Evolutionary conservation across 768 basidiomycete genomes (phyloP), one percentile per base, ranked within the genome.

Genomic region (Mycena alexandri): DNA sequence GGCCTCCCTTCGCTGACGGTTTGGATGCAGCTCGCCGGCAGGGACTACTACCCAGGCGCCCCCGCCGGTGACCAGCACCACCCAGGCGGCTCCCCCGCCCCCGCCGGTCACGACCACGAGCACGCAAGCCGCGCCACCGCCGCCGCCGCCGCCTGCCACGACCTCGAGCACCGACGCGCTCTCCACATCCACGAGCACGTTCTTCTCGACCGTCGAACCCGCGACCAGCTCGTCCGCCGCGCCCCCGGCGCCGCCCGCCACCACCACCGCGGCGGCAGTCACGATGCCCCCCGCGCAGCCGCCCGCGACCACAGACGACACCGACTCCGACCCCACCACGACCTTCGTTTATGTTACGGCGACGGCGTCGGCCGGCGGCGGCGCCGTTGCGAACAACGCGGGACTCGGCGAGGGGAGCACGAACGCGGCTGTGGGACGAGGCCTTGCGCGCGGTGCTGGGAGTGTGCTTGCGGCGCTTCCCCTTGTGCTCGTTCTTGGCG

Each of bases 121-220:
- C 58, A 60, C 58, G 21, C n/a, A n/a, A n/a, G n/a, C n/a, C n/a
- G n/a, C n/a, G n/a, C n/a, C n/a, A n/a, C n/a, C n/a, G n/a, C n/a
- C n/a, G n/a, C n/a, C n/a, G n/a, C n/a, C n/a, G n/a, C n/a, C n/a
- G n/a, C n/a, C n/a, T n/a, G n/a, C n/a, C n/a, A n/a, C n/a, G n/a
- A n/a, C n/a, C n/a, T n/a, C n/a, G n/a, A n/a, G n/a, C n/a, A n/a
- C n/a, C n/a, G n/a, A n/a, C n/a, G n/a, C n/a, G n/a, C n/a, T n/a
- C n/a, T n/a, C n/a, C n/a, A n/a, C n/a, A n/a, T n/a, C 58, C n/a
- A 47, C 58, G 33, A 60, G 58, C 58, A 60, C 58, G 21, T 19
- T 50, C 58, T 60, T 50, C 58, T 60, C 58, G 17, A 47, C 58
- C 22, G 33, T 60, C 48, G 0, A 10, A 7, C 59, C 60, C 13